phyloP scores from a whole-genome alignment of 2,329 filamentous ascomycete species.

The Phialophora expanda region DNA sequence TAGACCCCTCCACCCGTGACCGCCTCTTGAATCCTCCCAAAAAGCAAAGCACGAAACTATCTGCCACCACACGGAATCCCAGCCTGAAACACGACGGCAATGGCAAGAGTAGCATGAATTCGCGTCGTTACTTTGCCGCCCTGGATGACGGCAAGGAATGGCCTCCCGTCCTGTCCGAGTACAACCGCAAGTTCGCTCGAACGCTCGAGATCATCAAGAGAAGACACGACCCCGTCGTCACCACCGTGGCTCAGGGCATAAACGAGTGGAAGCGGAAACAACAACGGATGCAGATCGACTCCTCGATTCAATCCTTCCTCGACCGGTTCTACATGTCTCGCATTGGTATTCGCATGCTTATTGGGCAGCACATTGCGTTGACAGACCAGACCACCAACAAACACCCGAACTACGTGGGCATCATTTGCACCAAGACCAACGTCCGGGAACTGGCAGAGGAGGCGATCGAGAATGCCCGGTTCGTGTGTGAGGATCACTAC shows the following conservation, averaged over 20 bases:
- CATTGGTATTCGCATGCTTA: constrained; percentile 98
- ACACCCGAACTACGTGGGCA: constrained; percentile 94
- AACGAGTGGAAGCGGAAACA: constrained; percentile 96
- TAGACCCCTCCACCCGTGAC: constrained; percentile 76
- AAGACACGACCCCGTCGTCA: constrained; percentile 94
- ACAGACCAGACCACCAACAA: constrained; percentile 89
- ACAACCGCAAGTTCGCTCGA: constrained; percentile 89
- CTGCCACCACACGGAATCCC: constrained; percentile 86
- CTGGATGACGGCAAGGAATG: constrained; percentile 87
- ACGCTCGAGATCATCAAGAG: constrained; percentile 93
- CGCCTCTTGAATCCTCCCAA: constrained; percentile 66
- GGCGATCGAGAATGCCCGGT: constrained; percentile 98
- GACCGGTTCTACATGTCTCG: constrained; percentile 99
- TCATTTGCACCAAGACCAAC: constrained; percentile 98
- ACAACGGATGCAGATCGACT: constrained; percentile 97
- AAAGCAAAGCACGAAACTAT: constrained; percentile 67
- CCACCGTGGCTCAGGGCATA: constrained; percentile 96
- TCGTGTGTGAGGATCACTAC: constrained; percentile 98
- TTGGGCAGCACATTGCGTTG: constrained; percentile 96
- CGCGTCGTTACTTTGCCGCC: constrained; percentile 84
- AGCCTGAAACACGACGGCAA: constrained; percentile 75
- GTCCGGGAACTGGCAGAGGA: constrained; percentile 93
- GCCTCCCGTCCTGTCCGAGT: constrained; percentile 92
- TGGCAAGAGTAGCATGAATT: constrained; percentile 57
- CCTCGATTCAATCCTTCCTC: constrained; percentile 91